Percentiles rank a stretch among this genome's conserved stretches.
Evolutionary conservation across 2,329 filamentous ascomycete genomes (phyloP).

Genomic region (Elsinoe fawcettii): DNA sequence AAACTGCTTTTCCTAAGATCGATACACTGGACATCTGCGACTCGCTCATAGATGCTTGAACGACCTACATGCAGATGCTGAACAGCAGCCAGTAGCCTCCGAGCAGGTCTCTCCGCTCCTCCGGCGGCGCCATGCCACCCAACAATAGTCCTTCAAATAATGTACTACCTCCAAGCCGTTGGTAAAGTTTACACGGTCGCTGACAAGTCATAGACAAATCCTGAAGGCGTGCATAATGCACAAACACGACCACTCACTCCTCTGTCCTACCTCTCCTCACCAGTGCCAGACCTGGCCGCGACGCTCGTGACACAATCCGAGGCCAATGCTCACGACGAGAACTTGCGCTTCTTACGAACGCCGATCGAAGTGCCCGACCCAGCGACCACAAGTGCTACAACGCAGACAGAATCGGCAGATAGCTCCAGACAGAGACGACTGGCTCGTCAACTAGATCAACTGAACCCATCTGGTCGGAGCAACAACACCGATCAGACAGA

Average conservation of each 20-base stretch:
- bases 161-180: neutral
- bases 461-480: neutral
- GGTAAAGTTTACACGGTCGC: neutral
- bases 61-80: neutral
- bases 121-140: constrained; percentile 14
- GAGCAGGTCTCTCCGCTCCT: constrained; percentile 8
- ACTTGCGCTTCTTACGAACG: constrained; percentile 44
- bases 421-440: constrained; percentile 4
- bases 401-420: neutral
- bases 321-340: constrained; percentile 42
- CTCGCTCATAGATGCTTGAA: neutral
- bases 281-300: constrained; percentile 44
- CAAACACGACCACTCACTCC: constrained; percentile 24
- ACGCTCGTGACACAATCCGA: constrained; percentile 41
- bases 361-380: constrained; percentile 24
- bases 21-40: neutral
- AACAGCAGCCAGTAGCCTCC: neutral
- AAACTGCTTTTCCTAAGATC: neutral
- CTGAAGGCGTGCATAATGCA: neutral
- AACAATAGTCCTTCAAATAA: constrained; percentile 16
- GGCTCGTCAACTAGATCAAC: constrained; percentile 2
- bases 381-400: neutral
- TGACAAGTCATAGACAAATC: constrained; percentile 1
- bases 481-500: neutral
- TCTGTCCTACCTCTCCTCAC: constrained; percentile 41